A percentile compares a stretch with the other conserved stretches of the same genome.
These are phyloP conservation scores for Vaccinium macrocarpon DNA, from an alignment of 148 eudicot genomes.

Conservation along the genomic window DNA sequence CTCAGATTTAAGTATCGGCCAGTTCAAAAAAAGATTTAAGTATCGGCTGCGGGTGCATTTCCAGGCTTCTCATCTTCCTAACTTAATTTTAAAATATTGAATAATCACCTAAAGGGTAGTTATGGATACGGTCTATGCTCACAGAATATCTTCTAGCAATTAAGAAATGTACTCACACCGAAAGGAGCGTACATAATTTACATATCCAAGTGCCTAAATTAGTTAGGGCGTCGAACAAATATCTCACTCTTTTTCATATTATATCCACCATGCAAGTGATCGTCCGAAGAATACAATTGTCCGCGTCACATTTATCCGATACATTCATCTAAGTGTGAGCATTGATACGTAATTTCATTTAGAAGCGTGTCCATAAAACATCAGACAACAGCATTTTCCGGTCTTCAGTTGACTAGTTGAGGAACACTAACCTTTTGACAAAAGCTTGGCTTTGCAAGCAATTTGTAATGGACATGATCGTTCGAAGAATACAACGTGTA, in stretches of 20 bases:
- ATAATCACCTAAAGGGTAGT: background rate
- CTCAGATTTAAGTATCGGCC: too few species aligned
- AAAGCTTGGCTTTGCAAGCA: background rate
- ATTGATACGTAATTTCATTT: background rate
- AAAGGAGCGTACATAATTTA: background rate
- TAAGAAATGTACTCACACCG: background rate
- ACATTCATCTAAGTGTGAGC: background rate
- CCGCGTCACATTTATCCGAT: background rate
- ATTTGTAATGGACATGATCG: too few species aligned
- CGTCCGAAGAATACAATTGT: background rate
- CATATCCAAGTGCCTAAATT: background rate
- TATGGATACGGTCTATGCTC: background rate
- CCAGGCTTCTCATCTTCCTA: too few species aligned
- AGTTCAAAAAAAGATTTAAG: too few species aligned
- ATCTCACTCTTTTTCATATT: background rate
- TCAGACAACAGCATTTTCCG: background rate
- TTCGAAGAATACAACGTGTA: too few species aligned
- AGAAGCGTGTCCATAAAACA: background rate
- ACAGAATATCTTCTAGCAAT: background rate
- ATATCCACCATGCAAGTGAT: background rate
- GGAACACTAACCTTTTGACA: background rate
- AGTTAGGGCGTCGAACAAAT: background rate
- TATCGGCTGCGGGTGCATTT: too few species aligned
- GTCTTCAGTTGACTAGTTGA: background rate
- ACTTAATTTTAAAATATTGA: background rate